Evolutionary conservation across 768 basidiomycete species (phyloP), one percentile per base, ranked within the genome.

Genomic region (Russula sp.): DNA sequence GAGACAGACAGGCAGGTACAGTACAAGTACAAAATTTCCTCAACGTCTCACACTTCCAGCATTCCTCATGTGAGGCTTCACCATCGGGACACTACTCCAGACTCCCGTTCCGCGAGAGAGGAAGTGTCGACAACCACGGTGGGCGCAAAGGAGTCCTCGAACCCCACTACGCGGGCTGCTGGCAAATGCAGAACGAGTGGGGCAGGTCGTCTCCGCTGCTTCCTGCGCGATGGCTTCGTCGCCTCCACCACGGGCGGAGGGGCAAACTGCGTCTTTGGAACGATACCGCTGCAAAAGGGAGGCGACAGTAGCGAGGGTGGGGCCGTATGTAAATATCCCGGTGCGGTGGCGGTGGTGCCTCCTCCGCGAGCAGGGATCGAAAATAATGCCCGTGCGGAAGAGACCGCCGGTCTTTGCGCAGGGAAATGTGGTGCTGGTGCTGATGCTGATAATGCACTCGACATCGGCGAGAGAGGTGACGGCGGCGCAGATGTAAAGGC

Each of bases 341-440:
- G 5, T 5, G 5, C 51, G 14, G 38, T 11, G 22, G 38, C 7
- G 14, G 38, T 11, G 22, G 38, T 11, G 10, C 41, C 56, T 35
- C 38, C 45, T 18, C 36, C 38, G 29, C 65, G 63, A 9, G 65
- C 65, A 5, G 65, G 65, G 13, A 64, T 56, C 3, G 65, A 50
- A 5, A 66, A 55, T 16, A 66, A 41, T 2, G 58, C 58, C 43
- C 20, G 43, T 0, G 53, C 10, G 43, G 42, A 35, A 34, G 35
- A 22, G 25, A 9, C 42, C 18, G 14, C 20, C n/a, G 22, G 18
- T 1, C 11, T 5, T 32, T 59, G 39, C 18, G 41, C 34, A 22
- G 45, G 45, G 8, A 58, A 49, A 10, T 50, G 34, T 39, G n/a
- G 60, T 11, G 20, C 20, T 20, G 25, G 52, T 0, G 22, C 35